Evolutionary conservation across 1,284 basidiomycete genomes (phyloP), one percentile per base, ranked within the genome.

Genomic region (Cystobasidiaceae sp.): DNA sequence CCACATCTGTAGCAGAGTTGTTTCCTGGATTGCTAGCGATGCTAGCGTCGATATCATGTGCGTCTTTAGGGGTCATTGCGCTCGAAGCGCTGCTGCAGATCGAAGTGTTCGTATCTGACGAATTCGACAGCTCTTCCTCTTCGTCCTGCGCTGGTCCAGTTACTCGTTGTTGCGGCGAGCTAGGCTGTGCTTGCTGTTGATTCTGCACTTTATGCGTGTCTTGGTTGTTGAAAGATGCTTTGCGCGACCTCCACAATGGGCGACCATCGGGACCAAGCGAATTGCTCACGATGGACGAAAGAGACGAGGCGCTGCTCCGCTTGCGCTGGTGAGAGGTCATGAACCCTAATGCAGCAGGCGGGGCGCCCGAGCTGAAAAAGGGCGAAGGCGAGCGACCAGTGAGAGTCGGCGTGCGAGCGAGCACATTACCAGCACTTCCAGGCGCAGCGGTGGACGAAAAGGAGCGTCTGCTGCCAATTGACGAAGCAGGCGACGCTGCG

Each of bases 41-140:
- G 13, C 19, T 39, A 11, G 33, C 8, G 25, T 45, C 58, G 28
- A 63, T 5, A 27, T 63, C 61, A 46, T 51, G 25, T 44, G 43
- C 44, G 23, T 64, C 61, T 25, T 37, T 56, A 1, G 61, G 61
- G n/a, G 61, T 64, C n/a, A 44, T 43, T 11, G 61, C 52, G 33
- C 61, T 64, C 6, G 51, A 55, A 23, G 48, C 61, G 25, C 61
- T 64, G 44, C 61, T 64, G 33, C 51, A 56, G 9, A 62, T 62
- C 28, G 60, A 62, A 23, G 60, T 62, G 30, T 62, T 62, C 8
- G 61, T 55, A 56, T 64, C 61, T 5, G 51, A 43, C 4, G 54
- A 64, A 21, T 56, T 39, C 2, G 61, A 64, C 32, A 64, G 45
- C 34, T 64, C 61, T 41, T 64, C 61, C 33, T 64, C 61, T 39